Conservation (phyloP, 2,329 filamentous ascomycete genomes). For the Penicillium hesseltinei region DNA sequence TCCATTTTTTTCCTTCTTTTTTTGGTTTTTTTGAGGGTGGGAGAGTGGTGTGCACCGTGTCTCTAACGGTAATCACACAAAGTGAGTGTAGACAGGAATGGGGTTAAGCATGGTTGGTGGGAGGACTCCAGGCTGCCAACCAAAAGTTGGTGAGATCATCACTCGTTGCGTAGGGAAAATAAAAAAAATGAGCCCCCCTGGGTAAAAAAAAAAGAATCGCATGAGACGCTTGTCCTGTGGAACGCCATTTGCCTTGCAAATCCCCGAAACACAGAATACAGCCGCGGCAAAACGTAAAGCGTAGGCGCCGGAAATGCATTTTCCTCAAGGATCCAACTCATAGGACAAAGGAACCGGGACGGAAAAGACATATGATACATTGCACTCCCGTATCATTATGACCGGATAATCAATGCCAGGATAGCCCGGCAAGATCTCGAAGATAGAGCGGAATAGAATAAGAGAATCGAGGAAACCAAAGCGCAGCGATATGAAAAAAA, state of each 20-base stretch:
- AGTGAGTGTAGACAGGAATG: not conserved
- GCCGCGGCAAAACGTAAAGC: slow-evolving; percentile 9
- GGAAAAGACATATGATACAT: slow-evolving; percentile 33
- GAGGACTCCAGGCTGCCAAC: not conserved
- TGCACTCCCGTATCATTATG: slow-evolving; percentile 22
- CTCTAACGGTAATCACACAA: not conserved
- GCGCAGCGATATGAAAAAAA: not conserved
- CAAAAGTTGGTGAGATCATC: slow-evolving; percentile 1
- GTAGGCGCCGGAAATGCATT: slow-evolving; percentile 19
- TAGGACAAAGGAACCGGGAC: not conserved
- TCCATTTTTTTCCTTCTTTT: slow-evolving; percentile 25
- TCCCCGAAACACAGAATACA: slow-evolving; percentile 9
- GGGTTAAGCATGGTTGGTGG: not conserved
- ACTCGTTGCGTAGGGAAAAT: slow-evolving; percentile 3
- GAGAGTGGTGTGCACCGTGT: not conserved
- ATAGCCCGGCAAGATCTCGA: slow-evolving; percentile 1
- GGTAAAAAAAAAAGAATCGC: slow-evolving; percentile 3
- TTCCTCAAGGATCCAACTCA: slow-evolving; percentile 10
- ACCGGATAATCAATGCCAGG: slow-evolving; percentile 10
- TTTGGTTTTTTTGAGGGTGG: slow-evolving; percentile 7
- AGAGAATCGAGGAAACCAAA: not conserved
- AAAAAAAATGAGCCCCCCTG: not conserved
- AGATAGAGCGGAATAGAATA: not conserved
- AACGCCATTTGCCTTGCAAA: slow-evolving; percentile 22
- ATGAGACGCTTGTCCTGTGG: slow-evolving; percentile 2